Percentiles rank a stretch among this genome's conserved stretches.
Evolutionary conservation across 108 stramenopile species (phyloP).

Genomic region (Pelagomonas calceolata): DNA sequence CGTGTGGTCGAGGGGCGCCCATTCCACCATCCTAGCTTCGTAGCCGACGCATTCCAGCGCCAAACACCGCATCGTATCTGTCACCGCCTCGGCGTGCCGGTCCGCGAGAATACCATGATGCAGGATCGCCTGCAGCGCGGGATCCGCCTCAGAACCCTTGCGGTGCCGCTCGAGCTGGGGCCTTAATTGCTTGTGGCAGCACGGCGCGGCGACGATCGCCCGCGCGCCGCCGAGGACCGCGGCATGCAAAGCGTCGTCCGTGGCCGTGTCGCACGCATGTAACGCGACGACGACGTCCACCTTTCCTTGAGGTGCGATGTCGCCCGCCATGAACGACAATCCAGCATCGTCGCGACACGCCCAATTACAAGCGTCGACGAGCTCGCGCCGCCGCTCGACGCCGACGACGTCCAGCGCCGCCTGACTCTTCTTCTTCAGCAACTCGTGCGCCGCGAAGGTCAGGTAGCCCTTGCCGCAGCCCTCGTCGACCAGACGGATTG

Average conservation of each 20-base stretch:
- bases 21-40: slow-evolving; percentile 70
- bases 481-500: slow-evolving; percentile 53
- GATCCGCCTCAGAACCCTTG: too few species aligned
- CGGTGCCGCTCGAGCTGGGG: slow-evolving; percentile 60
- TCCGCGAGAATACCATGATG: neutral
- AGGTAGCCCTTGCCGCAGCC: slow-evolving; percentile 64
- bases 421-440: slow-evolving; percentile 36
- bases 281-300: slow-evolving; percentile 62
- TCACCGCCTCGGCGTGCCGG: neutral
- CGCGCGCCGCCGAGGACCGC: slow-evolving; percentile 43
- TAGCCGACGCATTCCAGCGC: neutral
- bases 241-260: slow-evolving; percentile 62
- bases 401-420: slow-evolving; percentile 39
- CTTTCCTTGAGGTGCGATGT: neutral
- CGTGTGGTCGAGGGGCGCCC: slow-evolving; percentile 69
- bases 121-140: too few species aligned
- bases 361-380: too few species aligned
- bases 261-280: slow-evolving; percentile 82
- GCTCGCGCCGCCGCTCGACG: slow-evolving; percentile 49
- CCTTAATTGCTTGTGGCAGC: slow-evolving; percentile 74
- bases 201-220: slow-evolving; percentile 64
- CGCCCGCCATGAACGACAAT: too few species aligned
- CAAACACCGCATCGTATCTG: neutral
- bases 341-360: too few species aligned
- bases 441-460: slow-evolving; percentile 65